These are phyloP conservation scores for Mycotypha africana DNA, from an alignment of 371 early-diverging fungal species.

Conservation along the genomic window DNA sequence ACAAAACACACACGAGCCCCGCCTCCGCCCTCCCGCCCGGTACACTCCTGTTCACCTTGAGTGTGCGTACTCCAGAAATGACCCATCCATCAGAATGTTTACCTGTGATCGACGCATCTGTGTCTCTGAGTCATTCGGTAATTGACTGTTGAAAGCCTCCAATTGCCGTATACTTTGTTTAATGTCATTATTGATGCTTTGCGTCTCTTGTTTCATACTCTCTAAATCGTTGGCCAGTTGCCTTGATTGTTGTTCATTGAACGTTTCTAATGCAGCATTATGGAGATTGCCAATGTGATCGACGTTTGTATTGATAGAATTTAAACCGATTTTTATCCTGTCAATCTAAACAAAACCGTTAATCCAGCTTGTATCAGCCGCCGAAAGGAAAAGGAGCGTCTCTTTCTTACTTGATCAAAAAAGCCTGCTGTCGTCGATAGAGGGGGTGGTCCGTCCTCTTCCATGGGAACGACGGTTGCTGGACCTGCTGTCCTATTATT, in stretches of 20 bases:
- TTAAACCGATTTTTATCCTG: constrained; percentile 21
- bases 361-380: background rate
- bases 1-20: too few species aligned
- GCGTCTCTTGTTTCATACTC: constrained; percentile 20
- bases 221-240: constrained; percentile 25
- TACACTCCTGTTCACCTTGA: too few species aligned
- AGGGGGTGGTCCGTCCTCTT: too few species aligned
- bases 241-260: constrained; percentile 34
- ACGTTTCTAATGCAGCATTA: constrained; percentile 21
- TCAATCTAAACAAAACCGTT: constrained; percentile 24
- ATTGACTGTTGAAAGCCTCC: too few species aligned
- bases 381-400: background rate
- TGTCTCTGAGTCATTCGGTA: too few species aligned
- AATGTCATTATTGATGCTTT: constrained; percentile 20
- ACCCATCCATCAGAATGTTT: too few species aligned
- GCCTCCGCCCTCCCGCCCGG: too few species aligned
- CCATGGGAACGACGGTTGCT: too few species aligned
- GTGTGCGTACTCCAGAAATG: too few species aligned
- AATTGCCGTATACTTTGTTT: constrained; percentile 29
- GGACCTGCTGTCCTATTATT: background rate
- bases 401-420: background rate
- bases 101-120: too few species aligned
- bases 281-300: constrained; percentile 32
- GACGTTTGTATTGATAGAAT: constrained; percentile 23
- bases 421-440: background rate